Base-by-base conservation (phyloP, 805 yeast genomes). In the Saturnispora gosingensis region DNA sequence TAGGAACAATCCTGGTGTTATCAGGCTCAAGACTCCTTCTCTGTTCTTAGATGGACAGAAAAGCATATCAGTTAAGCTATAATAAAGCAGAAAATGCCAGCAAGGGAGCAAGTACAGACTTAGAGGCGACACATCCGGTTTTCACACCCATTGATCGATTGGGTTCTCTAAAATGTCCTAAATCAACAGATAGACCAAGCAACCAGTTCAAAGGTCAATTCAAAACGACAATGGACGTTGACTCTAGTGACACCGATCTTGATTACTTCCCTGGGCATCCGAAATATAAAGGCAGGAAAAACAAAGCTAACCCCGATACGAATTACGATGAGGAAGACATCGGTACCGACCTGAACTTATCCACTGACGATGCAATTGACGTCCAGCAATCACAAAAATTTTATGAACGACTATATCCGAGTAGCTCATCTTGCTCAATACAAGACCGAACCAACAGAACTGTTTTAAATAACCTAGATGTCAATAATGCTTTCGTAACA, bases 211-310 rank as follows among this genome's bases (percentile, higher is more conserved):
- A 38, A 20, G 18, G 8, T 18, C 22, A 38, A 8, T 8, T 10
- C 24, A 18, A 7, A 18, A 38, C 24, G 13, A 9, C 8, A 22
- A 5, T 8, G 10, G 44, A 40, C 13, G 10, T 5, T 40, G 38
- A 43, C n/a, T 49, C 51, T 11, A 49, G 51, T 15, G 51, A 49
- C 28, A 49, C 47, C 3, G 51, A 49, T 9, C 25, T 49, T 22
- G 51, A 49, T 15, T 49, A 43, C 35, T 43, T 43, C 24, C 51
- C 51, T 9, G 51, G 51, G n/a, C 51, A 49, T 25, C 51, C 51
- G 10, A 43, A 43, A 2, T 43, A 43, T 28, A 22, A 32, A 15
- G 5, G 36, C 10, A 35, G 24, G 32, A 16, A 25, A 28, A 16
- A 27, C 10, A 7, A 13, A 7, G 6, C 10, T 16, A 20, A 27